Conservation (phyloP, 2,329 filamentous ascomycete species). For the Aspergillus candidus region DNA sequence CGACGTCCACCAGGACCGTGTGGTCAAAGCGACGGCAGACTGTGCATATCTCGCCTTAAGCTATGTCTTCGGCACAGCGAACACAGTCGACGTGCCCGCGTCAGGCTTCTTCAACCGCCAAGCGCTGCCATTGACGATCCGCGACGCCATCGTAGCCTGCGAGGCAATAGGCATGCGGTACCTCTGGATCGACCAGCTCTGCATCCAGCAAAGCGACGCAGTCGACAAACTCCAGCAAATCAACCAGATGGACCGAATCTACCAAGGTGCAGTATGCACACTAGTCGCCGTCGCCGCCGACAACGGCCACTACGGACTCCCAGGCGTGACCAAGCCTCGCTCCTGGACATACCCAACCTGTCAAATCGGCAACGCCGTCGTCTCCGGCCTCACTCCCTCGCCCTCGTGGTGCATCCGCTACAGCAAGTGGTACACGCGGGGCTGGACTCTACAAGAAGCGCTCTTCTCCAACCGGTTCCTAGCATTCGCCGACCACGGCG, state of each 20-base stretch:
- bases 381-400: too few relatives aligned
- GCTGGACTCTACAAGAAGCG: not conserved
- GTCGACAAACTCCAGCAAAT: not conserved
- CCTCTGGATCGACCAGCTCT: slow-evolving; percentile 1
- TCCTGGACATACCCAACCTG: not conserved
- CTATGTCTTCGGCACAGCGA: too few relatives aligned
- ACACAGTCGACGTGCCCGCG: too few relatives aligned
- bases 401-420: too few relatives aligned
- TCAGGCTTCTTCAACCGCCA: too few relatives aligned
- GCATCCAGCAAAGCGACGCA: not conserved
- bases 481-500: too few relatives aligned
- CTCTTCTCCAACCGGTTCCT: not conserved
- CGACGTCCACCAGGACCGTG: too few relatives aligned
- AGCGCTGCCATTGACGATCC: not conserved
- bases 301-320: not conserved
- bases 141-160: not conserved
- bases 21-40: too few relatives aligned
- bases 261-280: not conserved
- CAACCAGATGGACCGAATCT: not conserved
- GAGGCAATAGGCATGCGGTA: not conserved
- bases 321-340: not conserved
- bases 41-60: too few relatives aligned
- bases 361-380: too few relatives aligned
- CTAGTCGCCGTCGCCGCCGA: not conserved
- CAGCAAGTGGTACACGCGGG: not conserved